These are phyloP conservation scores for Populus hybrid DNA, from an alignment of 441 rosid genomes.

Conservation along the genomic window DNA sequence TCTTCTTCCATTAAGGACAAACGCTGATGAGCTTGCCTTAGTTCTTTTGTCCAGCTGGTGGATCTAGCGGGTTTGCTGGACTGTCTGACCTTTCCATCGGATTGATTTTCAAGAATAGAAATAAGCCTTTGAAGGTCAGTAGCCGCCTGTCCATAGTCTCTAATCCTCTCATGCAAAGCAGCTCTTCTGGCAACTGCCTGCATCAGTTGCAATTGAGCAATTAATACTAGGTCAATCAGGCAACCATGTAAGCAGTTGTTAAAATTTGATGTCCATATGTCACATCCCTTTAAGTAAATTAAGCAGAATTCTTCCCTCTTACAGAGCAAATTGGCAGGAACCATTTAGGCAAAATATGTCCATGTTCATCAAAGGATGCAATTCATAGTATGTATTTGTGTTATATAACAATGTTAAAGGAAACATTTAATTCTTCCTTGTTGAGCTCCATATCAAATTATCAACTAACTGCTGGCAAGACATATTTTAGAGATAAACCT, in stretches of 20 bases:
- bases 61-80: slow-evolving; percentile 37
- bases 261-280: neutral
- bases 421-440: neutral
- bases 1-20: slow-evolving; percentile 69
- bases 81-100: slow-evolving; percentile 38
- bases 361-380: neutral
- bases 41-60: slow-evolving; percentile 45
- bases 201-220: slow-evolving; percentile 1
- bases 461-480: neutral
- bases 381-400: neutral
- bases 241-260: neutral
- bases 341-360: neutral
- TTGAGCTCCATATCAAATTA: neutral
- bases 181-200: slow-evolving; percentile 97
- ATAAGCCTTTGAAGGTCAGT: slow-evolving; percentile 70
- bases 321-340: neutral
- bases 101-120: slow-evolving; percentile 52
- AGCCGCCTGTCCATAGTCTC: slow-evolving; percentile 84
- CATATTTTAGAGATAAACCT: slow-evolving; percentile 46
- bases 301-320: neutral
- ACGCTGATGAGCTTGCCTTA: slow-evolving; percentile 58
- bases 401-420: neutral
- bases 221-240: slow-evolving; percentile 2
- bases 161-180: slow-evolving; percentile 77
- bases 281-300: neutral